Conservation (phyloP, 768 basidiomycete genomes). For the Podaxis sp. region DNA sequence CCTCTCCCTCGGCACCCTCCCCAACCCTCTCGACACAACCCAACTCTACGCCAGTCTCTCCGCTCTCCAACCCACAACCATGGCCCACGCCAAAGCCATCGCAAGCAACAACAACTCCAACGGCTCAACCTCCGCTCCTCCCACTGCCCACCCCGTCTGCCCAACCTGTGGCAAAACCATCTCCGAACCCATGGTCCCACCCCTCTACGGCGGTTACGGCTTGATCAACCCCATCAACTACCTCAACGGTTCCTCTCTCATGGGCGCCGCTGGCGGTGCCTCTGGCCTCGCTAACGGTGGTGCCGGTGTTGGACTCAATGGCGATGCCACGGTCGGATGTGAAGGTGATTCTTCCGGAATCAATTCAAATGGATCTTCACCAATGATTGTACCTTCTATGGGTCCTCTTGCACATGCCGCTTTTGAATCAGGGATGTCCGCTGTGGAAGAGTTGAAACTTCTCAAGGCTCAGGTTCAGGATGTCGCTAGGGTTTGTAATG, state of each 20-base stretch:
- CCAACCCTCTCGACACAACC: conserved; percentile 16
- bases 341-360: conserved; percentile 21
- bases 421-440: conserved; percentile 30
- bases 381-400: conserved; percentile 38
- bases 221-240: neutral
- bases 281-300: neutral
- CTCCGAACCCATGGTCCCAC: conserved; percentile 38
- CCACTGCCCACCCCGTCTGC: conserved; percentile 43
- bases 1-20: conserved; percentile 19
- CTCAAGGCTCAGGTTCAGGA: conserved; percentile 79
- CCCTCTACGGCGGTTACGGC: conserved; percentile 15
- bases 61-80: conserved; percentile 6
- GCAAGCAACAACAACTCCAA: conserved; percentile 10
- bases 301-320: neutral
- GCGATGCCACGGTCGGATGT: neutral
- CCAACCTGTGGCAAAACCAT: conserved; percentile 52
- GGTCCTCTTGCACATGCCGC: conserved; percentile 49
- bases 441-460: conserved; percentile 68
- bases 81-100: conserved; percentile 12
- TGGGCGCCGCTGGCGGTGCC: neutral
- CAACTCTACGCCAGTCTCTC: neutral
- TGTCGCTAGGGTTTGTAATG: conserved; percentile 73
- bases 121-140: conserved; percentile 36
- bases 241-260: neutral
- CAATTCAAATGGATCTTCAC: conserved; percentile 45